These are phyloP conservation scores for Russula griseocarnosa DNA, from an alignment of 768 basidiomycete species.

Conservation along the genomic window DNA sequence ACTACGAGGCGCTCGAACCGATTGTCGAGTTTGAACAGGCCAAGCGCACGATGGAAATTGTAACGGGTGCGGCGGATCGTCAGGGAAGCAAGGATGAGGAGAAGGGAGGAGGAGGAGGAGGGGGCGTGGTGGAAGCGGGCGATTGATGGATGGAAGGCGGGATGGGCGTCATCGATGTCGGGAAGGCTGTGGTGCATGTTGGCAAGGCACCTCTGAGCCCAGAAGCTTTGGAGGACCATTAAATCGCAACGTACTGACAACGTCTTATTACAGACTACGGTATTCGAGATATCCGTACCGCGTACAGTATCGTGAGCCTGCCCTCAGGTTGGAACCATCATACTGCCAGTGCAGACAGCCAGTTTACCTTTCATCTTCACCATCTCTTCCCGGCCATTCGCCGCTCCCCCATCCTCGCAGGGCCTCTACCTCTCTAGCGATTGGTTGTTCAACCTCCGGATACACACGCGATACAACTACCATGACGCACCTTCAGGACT, in stretches of 20 bases:
- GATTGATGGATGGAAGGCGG: slow-evolving; percentile 36
- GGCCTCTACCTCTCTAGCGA: too few species aligned
- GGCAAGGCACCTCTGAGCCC: background rate
- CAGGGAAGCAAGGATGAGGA: background rate
- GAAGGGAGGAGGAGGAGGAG: too few species aligned
- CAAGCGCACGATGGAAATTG: slow-evolving; percentile 33
- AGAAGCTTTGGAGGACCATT: background rate
- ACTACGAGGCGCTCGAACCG: slow-evolving; percentile 41
- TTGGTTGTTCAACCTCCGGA: too few species aligned
- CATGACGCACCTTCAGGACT: too few species aligned
- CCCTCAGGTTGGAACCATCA: too few species aligned
- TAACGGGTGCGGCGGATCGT: slow-evolving; percentile 27
- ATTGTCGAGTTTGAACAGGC: slow-evolving; percentile 38
- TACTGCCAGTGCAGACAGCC: too few species aligned
- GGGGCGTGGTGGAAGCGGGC: slow-evolving; percentile 13
- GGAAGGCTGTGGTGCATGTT: slow-evolving; percentile 36
- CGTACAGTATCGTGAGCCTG: too few species aligned
- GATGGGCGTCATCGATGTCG: slow-evolving; percentile 39
- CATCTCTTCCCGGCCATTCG: too few species aligned
- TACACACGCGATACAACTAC: too few species aligned
- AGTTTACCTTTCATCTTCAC: too few species aligned
- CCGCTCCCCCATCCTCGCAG: too few species aligned
- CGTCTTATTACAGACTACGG: background rate
- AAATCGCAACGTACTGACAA: background rate
- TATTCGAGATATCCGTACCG: too few species aligned